A percentile compares a stretch with the other conserved stretches of the same genome.
Conservation (phyloP, 768 basidiomycete species). For the Trametes cingulata region DNA sequence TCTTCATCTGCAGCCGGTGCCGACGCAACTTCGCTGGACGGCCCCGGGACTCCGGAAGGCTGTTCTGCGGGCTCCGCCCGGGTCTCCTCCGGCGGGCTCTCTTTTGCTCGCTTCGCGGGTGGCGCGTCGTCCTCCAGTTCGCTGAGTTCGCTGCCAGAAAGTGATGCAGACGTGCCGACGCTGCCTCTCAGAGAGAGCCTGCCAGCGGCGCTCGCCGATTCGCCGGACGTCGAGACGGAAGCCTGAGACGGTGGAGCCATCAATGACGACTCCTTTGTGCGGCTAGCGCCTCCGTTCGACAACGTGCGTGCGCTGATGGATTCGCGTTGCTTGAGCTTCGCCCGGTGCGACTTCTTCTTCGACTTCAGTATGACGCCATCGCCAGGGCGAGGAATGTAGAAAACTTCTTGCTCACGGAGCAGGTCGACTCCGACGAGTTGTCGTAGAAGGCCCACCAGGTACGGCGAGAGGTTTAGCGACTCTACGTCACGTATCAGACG, state of each 20-base stretch:
- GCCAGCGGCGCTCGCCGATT: conserved; percentile 8
- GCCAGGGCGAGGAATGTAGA: conserved; percentile 55
- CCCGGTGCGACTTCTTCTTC: background rate
- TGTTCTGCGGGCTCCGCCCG: background rate
- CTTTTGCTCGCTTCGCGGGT: conserved; percentile 7
- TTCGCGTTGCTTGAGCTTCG: conserved; percentile 9
- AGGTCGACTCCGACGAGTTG: conserved; percentile 66
- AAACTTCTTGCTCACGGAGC: conserved; percentile 64
- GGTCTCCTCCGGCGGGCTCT: background rate
- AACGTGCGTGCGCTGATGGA: conserved; percentile 15
- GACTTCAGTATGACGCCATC: conserved; percentile 32
- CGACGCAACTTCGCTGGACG: background rate
- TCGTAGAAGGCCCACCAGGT: conserved; percentile 57
- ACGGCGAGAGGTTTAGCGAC: conserved; percentile 48
- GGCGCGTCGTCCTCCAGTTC: conserved; percentile 17
- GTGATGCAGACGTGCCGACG: conserved; percentile 8
- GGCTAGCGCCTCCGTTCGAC: background rate
- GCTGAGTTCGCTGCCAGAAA: conserved; percentile 22
- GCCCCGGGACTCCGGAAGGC: background rate
- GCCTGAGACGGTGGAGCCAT: conserved; percentile 13
- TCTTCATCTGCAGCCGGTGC: background rate
- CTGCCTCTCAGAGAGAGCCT: conserved; percentile 9
- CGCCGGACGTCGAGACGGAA: conserved; percentile 17
- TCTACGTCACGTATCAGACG: conserved; percentile 52
- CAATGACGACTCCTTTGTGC: background rate